These are phyloP conservation scores for Pyrrhoderma lamaoense DNA, from an alignment of 1,284 basidiomycete species.

Conservation along the genomic window DNA sequence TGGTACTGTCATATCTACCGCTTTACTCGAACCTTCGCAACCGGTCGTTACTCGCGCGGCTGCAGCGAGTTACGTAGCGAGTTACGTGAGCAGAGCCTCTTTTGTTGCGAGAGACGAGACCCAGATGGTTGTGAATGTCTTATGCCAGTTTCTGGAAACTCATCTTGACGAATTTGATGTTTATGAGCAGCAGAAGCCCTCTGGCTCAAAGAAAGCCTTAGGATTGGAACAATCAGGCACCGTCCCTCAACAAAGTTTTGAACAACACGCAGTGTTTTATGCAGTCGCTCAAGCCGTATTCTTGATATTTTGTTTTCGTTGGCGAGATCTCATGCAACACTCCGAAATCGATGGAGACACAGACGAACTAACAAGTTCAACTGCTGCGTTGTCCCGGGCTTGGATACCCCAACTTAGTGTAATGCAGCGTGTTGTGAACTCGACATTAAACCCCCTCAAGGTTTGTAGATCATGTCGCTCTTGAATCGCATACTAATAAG, in stretches of 20 bases:
- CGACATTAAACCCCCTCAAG: constrained; percentile 85
- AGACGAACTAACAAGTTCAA: constrained; percentile 32
- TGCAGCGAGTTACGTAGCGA: constrained; percentile 88
- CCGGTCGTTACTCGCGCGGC: constrained; percentile 79
- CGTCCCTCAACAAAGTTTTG: constrained; percentile 29
- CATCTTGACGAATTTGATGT: constrained; percentile 70
- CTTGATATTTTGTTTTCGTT: constrained; percentile 97
- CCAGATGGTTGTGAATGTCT: constrained; percentile 70
- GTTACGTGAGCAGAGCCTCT: constrained; percentile 85
- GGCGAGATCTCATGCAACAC: constrained; percentile 74
- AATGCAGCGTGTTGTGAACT: constrained; percentile 77
- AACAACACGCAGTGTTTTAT: constrained; percentile 79
- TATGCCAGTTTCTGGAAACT: constrained; percentile 78
- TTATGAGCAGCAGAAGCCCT: constrained; percentile 28
- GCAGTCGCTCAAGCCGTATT: constrained; percentile 91
- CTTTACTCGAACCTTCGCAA: constrained; percentile 57
- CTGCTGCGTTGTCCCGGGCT: constrained; percentile 35
- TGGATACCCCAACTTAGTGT: constrained; percentile 85
- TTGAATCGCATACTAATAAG: not conserved
- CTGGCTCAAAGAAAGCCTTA: constrained; percentile 2
- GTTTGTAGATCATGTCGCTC: constrained; percentile 35
- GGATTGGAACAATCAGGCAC: not conserved
- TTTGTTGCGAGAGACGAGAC: constrained; percentile 78
- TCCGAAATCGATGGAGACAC: constrained; percentile 44
- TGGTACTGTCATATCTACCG: constrained; percentile 85